Base-by-base conservation (phyloP, 2,329 filamentous ascomycete genomes). In the Chaetomiaceae sp. region DNA sequence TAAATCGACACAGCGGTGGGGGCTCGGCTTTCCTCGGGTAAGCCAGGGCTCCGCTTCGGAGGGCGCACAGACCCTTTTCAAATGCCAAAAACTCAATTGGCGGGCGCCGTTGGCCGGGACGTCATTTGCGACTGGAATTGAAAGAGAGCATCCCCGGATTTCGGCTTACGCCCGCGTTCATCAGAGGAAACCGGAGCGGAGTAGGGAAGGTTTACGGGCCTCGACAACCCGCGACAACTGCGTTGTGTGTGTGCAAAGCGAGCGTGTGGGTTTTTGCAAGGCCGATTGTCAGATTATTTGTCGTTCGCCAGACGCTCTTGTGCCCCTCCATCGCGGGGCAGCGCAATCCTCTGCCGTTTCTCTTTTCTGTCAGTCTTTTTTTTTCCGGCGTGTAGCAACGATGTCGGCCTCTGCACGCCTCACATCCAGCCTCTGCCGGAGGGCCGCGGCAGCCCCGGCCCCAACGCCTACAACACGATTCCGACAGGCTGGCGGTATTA, bases 361-460 rank as follows among this genome's bases (percentile, higher is more conserved):
- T 47, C 27, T 32, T 33, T 45, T 32, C n/a, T 32, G 5, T 20
- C 27, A 5, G 14, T 46, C 33, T 32, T 18, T 18, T 16, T 46
- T 27, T 25, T 40, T 30, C 40, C 38, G 36, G 43, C 52, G 41
- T 45, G 41, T 49, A 53, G 49, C 55, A 44, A 52, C 41, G 13
- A 65, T 66, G 64, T 62, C 60, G 53, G 55, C 66, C 36, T 62
- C 64, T 37, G 55, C 56, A 54, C 63, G 64, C 27, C 57, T 66
- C 53, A 59, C 63, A 40, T 56, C 59, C 41, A 51, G 59, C 40
- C 60, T 66, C 51, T 62, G 60, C 53, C 61, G 63, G 51, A 55
- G 58, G 50, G 61, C 57, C 20, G 45, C 52, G 18, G 45, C 56
- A 25, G 34, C 51, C 41, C 16, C 56, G 45, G 30, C 47, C 33